Base-by-base conservation (phyloP, 306 rosid species). In the Aeschynomene evenia region DNA sequence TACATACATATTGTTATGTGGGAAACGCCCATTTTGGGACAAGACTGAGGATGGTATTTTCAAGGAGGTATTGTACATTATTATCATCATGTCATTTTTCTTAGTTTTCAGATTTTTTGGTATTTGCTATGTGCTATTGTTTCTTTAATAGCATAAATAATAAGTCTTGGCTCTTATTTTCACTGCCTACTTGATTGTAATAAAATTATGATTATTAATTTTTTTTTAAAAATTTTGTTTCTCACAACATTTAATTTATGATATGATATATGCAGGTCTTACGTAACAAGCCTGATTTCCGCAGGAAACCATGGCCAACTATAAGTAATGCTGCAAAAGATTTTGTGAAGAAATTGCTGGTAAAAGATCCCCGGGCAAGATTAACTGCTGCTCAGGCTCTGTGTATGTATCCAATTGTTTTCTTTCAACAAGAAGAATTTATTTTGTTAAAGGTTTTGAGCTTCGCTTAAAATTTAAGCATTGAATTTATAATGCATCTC, bases 21-120 rank as follows among this genome's bases (percentile, higher is more conserved):
- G 98, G 43, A 87, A 86, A 71, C 98, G 96, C 20, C 98, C 98
- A 10, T 92, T 92, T 73, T 92, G 98, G 98, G 90, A 90, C 82
- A 90, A 82, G 86, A 90, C 96, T 15, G 96, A 90, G 79, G 96
- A 90, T 81, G 96, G 96, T 70, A 90, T 90, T 77, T 90, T 90
- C 80, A 90, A 86, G 84, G 95, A 90, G 96, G 96, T 90, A 77
- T 40, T 36, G 31, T 71, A 58, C 75, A 40, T 61, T 55, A 74
- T 68, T 59, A 72, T 68, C 64, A 70, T 74, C 40, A 15, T 65
- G 51, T 63, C 53, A 46, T 74, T 46, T 37, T 79, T 52, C 53
- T 50, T 23, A 20, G 55, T 48, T 13, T 58, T 3, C 42, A 40
- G 52, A 12, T 53, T 77, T 67, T 48, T 66, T 33, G 29, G 63